phyloP scores from a whole-genome alignment of 2,329 filamentous ascomycete genomes.

The Fusarium equiseti region DNA sequence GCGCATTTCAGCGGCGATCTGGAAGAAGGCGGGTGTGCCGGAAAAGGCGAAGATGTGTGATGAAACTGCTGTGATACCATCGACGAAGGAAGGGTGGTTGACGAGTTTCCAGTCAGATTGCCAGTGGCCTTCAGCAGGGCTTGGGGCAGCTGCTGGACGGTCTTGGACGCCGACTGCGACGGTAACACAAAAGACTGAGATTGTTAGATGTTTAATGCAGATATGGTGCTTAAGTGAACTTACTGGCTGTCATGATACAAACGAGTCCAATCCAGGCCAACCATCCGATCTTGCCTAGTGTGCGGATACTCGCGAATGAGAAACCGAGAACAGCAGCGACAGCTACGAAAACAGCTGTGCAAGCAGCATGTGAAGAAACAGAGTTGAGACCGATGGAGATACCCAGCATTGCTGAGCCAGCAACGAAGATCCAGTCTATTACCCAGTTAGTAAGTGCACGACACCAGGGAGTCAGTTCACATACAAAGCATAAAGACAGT shows the following conservation, averaged over 20 bases:
- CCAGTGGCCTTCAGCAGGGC: conserved; percentile 38
- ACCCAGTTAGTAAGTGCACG: background rate
- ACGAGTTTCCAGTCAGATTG: conserved; percentile 49
- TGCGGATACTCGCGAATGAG: conserved; percentile 51
- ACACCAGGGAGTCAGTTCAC: rapidly evolving
- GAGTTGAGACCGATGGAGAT: conserved; percentile 57
- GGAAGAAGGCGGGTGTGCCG: conserved; percentile 52
- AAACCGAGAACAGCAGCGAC: conserved; percentile 50
- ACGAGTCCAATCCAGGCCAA: conserved; percentile 49
- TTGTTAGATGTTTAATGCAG: background rate
- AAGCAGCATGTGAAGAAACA: conserved; percentile 54
- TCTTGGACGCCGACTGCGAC: conserved; percentile 35
- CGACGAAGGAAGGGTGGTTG: conserved; percentile 48
- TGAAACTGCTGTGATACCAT: conserved; percentile 50
- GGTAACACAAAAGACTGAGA: conserved; percentile 32
- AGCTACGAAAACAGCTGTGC: conserved; percentile 56
- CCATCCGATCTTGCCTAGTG: conserved; percentile 51
- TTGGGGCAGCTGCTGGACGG: conserved; percentile 26
- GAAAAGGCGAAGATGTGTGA: conserved; percentile 54
- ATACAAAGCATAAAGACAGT: conserved; percentile 53
- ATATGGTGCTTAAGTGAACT: background rate
- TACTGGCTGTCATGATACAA: conserved; percentile 36
- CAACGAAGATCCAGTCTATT: conserved; percentile 34
- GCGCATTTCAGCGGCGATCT: conserved; percentile 51
- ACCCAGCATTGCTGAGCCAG: conserved; percentile 46